Evolutionary conservation across 495 filamentous ascomycete genomes (phyloP), one percentile per base, ranked within the genome.

Genomic region (Cercophora samala): DNA sequence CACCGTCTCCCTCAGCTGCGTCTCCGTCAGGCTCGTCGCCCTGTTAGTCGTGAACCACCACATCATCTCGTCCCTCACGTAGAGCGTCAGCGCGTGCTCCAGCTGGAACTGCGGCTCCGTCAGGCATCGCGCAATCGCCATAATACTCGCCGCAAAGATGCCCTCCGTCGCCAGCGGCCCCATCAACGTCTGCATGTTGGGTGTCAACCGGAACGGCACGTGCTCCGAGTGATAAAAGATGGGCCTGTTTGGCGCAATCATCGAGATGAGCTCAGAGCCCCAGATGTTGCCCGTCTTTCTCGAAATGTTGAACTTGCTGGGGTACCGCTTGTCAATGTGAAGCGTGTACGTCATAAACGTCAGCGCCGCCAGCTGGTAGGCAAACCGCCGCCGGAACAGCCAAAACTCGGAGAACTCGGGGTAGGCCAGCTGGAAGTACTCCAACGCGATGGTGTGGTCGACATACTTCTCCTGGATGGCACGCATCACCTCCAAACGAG

Each of bases 271-370:
- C 73, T 99, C 96, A 5, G 93, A 92, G 54, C 93, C 94, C 96
- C 96, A 98, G 70, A 99, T 89, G 73, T 96, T 94, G 64, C 96
- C 96, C 0, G 91, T 92, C 24, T 85, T 88, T 32, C 96, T 89
- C 51, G 94, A 91, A 69, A 99, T 93, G 76, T 89, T 88, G 73
- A 98, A 88, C 81, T 98, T 98, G 78, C 93, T 91, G 4, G 96
- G 96, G 72, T 92, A 97, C 64, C 96, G 91, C 72, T 90, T 90
- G 76, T 91, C 90, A 85, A 98, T 97, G 81, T 92, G 92, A 81
- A 99, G 91, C 67, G 96, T 89, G 75, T 97, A 98, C 46, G 96
- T 99, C 91, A 99, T 96, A 82, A 98, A 99, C 15, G 93, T 97
- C 64, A 97, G 85, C 2, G 93, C 89, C n/a, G 95, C 93, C 60